Percentiles rank a stretch among this genome's conserved stretches.
These are phyloP conservation scores for Eustoma russellianum DNA, from an alignment of 257 asterid species.

Conservation along the genomic window DNA sequence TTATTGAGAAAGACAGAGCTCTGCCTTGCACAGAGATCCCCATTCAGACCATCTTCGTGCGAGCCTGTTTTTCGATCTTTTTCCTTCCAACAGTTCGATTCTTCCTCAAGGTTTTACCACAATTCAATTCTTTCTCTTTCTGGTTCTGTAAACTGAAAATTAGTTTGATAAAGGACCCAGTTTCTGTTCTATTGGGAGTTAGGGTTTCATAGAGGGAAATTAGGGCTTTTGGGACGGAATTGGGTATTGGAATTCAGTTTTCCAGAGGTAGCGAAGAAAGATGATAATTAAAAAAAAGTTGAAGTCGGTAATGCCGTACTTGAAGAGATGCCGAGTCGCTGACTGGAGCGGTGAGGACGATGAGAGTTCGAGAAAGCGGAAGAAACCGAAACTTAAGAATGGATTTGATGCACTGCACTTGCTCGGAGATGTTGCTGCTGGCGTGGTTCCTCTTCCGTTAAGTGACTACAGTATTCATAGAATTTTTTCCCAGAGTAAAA, in stretches of 20 bases:
- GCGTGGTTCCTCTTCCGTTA: slow-evolving; percentile 51
- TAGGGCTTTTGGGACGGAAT: slow-evolving; percentile 32
- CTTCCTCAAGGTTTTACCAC: neutral
- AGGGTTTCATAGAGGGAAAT: slow-evolving; percentile 23
- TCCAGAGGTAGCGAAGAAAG: slow-evolving; percentile 7
- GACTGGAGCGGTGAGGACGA: slow-evolving; percentile 65
- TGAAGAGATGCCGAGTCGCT: slow-evolving; percentile 66
- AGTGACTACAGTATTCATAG: slow-evolving; percentile 38
- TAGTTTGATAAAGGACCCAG: too few species aligned
- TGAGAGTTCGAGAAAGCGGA: slow-evolving; percentile 44
- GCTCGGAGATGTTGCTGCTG: slow-evolving; percentile 66
- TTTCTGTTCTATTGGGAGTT: slow-evolving; percentile 9
- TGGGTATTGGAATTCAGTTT: slow-evolving; percentile 9
- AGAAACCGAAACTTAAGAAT: slow-evolving; percentile 46
- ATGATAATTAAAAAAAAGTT: slow-evolving; percentile 87
- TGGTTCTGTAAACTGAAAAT: too few species aligned
- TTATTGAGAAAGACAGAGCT: slow-evolving; percentile 15
- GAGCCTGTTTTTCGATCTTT: neutral
- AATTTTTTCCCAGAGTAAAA: slow-evolving; percentile 23
- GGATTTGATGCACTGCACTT: slow-evolving; percentile 58
- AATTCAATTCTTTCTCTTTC: slow-evolving; percentile 7
- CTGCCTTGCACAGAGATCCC: slow-evolving; percentile 63
- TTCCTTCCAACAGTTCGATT: neutral
- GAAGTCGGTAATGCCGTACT: slow-evolving; percentile 94
- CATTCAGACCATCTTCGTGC: slow-evolving; percentile 25